Conservation (phyloP, 1,139 yeast genomes). For the Sugiyamaella xylanicola region DNA sequence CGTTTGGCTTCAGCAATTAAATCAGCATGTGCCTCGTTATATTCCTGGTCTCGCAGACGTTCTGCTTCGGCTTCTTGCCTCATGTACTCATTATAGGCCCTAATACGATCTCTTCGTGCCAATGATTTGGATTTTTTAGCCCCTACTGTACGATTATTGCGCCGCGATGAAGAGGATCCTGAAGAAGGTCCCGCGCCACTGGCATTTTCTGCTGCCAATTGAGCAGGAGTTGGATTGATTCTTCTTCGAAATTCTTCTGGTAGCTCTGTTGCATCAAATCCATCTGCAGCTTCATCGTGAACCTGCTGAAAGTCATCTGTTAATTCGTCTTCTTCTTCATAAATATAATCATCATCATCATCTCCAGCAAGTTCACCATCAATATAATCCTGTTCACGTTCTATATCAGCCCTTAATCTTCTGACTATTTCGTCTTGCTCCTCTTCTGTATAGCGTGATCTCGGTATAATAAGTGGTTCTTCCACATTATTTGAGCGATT, state of each 20-base stretch:
- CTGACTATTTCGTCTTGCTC: slow-evolving; percentile 14
- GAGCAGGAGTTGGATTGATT: slow-evolving; percentile 28
- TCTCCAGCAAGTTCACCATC: slow-evolving; percentile 19
- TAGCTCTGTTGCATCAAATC: slow-evolving; percentile 1
- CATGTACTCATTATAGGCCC: slow-evolving; percentile 40
- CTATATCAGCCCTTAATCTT: slow-evolving; percentile 7
- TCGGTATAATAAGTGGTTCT: not conserved
- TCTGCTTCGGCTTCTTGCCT: slow-evolving; percentile 38
- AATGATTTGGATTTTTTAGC: slow-evolving; percentile 41
- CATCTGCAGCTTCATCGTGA: not conserved
- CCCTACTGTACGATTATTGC: slow-evolving; percentile 36
- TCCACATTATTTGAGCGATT: not conserved
- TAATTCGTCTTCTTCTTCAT: slow-evolving; percentile 14
- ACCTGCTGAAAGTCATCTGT: slow-evolving; percentile 2
- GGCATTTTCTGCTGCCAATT: slow-evolving; percentile 16
- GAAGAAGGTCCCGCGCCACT: slow-evolving; percentile 11
- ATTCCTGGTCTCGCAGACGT: slow-evolving; percentile 30
- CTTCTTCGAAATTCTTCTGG: slow-evolving; percentile 18
- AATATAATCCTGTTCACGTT: not conserved
- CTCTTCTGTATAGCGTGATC: slow-evolving; percentile 7
- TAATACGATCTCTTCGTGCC: slow-evolving; percentile 38
- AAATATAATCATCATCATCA: slow-evolving; percentile 17
- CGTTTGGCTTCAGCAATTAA: slow-evolving; percentile 36
- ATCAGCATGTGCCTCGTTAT: slow-evolving; percentile 38
- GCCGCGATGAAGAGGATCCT: slow-evolving; percentile 8